A percentile compares a stretch with the other conserved stretches of the same genome.
Conservation (phyloP, 352 stramenopile genomes). For the Pythium scleroteichum region DNA sequence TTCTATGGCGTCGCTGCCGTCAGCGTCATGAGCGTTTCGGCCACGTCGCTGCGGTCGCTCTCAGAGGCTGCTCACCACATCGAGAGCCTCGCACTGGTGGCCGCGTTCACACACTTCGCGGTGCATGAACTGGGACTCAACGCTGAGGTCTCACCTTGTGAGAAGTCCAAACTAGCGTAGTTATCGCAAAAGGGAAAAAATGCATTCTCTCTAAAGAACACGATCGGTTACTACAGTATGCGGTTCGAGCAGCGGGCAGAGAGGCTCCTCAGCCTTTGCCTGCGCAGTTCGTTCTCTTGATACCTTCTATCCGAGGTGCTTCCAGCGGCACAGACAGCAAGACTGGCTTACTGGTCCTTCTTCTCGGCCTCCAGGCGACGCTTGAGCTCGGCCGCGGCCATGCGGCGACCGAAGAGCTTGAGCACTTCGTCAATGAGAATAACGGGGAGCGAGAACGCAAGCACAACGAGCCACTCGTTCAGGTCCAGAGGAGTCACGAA, state of each 20-base stretch:
- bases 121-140: constrained; percentile 15
- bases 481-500: constrained; percentile 90
- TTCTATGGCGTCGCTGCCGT: constrained; percentile 46
- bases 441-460: constrained; percentile 92
- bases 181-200: constrained; percentile 1
- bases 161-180: constrained; percentile 6
- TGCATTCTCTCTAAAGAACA: constrained; percentile 31
- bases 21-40: constrained; percentile 40
- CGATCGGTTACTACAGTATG: constrained; percentile 4
- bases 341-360: constrained; percentile 45
- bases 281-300: constrained; percentile 1
- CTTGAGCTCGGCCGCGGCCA: constrained; percentile 72
- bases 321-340: constrained; percentile 15
- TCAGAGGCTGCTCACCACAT: constrained; percentile 50
- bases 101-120: constrained; percentile 51
- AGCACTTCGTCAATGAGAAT: constrained; percentile 95
- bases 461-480: constrained; percentile 92
- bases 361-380: constrained; percentile 52
- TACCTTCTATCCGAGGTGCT: constrained; percentile 20
- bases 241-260: neutral
- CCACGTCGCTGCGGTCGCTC: constrained; percentile 42
- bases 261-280: too few species aligned
- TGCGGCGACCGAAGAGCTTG: constrained; percentile 90
- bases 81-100: constrained; percentile 42
- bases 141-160: constrained; percentile 4